Percentiles rank a stretch among this genome's conserved stretches.
Conservation (phyloP, 768 basidiomycete genomes). For the Mycena crocata region DNA sequence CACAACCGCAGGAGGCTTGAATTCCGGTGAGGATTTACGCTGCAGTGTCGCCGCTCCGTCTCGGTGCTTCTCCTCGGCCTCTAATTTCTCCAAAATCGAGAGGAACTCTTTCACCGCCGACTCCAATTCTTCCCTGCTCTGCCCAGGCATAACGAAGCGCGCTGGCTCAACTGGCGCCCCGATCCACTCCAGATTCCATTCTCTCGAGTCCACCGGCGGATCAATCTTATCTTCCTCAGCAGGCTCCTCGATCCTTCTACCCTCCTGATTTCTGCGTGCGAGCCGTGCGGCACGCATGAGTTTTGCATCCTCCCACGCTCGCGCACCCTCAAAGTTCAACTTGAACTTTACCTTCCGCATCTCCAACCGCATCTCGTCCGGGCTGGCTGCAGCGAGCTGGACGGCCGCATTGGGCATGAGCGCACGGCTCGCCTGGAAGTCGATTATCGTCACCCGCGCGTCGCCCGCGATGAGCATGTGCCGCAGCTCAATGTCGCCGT, state of each 20-base stretch:
- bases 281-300: conserved; percentile 26
- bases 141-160: conserved; percentile 34
- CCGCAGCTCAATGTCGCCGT: conserved; percentile 59
- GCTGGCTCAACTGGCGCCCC: conserved; percentile 11
- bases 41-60: background rate
- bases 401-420: conserved; percentile 42
- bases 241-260: background rate
- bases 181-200: conserved; percentile 59
- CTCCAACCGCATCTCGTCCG: conserved; percentile 59
- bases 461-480: conserved; percentile 69
- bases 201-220: conserved; percentile 72
- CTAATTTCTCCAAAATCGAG: conserved; percentile 27
- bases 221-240: conserved; percentile 63
- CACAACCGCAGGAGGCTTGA: conserved; percentile 15
- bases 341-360: conserved; percentile 68
- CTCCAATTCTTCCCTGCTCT: conserved; percentile 25
- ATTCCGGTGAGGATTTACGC: conserved; percentile 24
- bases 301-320: conserved; percentile 29
- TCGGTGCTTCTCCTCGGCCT: conserved; percentile 5
- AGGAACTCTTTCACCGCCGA: conserved; percentile 26
- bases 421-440: conserved; percentile 60
- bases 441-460: conserved; percentile 63
- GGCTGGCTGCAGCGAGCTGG: conserved; percentile 49
- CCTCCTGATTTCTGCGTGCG: conserved; percentile 10
- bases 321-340: conserved; percentile 55